These are phyloP conservation scores for Cyclocybe cylindracea DNA, from an alignment of 768 basidiomycete genomes.

Conservation along the genomic window DNA sequence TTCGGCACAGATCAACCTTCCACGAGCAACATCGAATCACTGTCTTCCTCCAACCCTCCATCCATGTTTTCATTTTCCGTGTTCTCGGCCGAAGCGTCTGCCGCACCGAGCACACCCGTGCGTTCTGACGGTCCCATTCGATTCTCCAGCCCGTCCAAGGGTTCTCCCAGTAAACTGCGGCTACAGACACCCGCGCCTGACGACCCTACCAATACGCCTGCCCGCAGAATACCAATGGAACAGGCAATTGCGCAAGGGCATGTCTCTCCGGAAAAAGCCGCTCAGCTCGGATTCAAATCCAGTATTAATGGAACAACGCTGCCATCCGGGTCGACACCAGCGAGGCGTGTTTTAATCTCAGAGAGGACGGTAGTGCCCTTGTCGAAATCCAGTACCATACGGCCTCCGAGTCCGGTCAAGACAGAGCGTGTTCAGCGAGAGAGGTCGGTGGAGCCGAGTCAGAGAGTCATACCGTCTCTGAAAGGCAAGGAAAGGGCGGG, in stretches of 20 bases:
- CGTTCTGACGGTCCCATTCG: constrained; percentile 23
- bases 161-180: constrained; percentile 30
- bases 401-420: constrained; percentile 16
- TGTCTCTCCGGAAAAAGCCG: constrained; percentile 48
- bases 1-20: constrained; percentile 11
- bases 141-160: constrained; percentile 25
- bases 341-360: constrained; percentile 21
- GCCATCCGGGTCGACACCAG: constrained; percentile 20
- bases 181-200: constrained; percentile 28
- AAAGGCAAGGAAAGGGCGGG: constrained; percentile 25
- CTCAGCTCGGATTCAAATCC: constrained; percentile 31
- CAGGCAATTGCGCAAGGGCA: constrained; percentile 52
- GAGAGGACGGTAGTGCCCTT: constrained; percentile 21
- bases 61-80: constrained; percentile 28
- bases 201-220: constrained; percentile 56
- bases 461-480: constrained; percentile 2
- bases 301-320: constrained; percentile 12
- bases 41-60: constrained; percentile 3
- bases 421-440: constrained; percentile 7
- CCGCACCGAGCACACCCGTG: constrained; percentile 19
- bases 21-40: constrained; percentile 5
- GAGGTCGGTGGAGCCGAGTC: constrained; percentile 11
- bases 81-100: constrained; percentile 24
- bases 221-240: constrained; percentile 60
- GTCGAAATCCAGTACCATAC: constrained; percentile 10